Percentiles rank a stretch among this genome's conserved stretches.
These are phyloP conservation scores for Beauveria sp. DNA, from an alignment of 2,329 filamentous ascomycete genomes.

Conservation along the genomic window DNA sequence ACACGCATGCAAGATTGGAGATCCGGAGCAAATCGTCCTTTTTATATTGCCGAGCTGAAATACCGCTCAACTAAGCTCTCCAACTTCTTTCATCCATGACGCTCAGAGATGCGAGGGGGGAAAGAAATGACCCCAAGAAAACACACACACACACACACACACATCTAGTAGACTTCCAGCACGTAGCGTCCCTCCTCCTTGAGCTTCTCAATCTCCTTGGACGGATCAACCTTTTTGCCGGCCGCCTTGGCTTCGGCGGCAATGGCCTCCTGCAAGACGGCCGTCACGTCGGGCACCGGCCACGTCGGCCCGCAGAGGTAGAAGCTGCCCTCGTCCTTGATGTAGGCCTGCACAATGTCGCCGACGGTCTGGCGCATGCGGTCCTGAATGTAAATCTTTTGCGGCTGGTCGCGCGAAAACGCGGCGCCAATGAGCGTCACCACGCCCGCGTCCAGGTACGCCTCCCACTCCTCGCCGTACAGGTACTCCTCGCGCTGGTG, in stretches of 20 bases:
- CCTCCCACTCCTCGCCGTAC: slow-evolving; percentile 98
- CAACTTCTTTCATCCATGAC: too few species aligned
- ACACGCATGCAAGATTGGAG: too few species aligned
- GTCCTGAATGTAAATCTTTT: slow-evolving; percentile 99
- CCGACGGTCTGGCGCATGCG: slow-evolving; percentile 83
- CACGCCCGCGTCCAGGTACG: slow-evolving; percentile 89
- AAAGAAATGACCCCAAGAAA: background rate
- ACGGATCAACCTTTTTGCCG: slow-evolving; percentile 74
- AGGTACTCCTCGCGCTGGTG: slow-evolving; percentile 98
- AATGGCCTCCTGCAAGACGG: slow-evolving; percentile 89
- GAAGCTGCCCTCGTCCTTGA: slow-evolving; percentile 82
- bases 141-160: slow-evolving; percentile 5
- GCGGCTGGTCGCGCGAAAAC: slow-evolving; percentile 91
- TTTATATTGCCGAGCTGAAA: too few species aligned
- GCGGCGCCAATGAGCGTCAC: slow-evolving; percentile 89
- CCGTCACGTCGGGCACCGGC: slow-evolving; percentile 95
- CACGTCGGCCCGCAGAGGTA: slow-evolving; percentile 97
- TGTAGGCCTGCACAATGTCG: slow-evolving; percentile 79
- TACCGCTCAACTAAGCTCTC: too few species aligned
- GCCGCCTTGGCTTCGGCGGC: slow-evolving; percentile 60
- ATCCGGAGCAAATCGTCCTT: too few species aligned
- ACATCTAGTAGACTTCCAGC: slow-evolving; percentile 79
- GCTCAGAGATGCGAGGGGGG: too few species aligned
- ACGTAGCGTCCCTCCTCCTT: slow-evolving; percentile 96
- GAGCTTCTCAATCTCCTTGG: slow-evolving; percentile 90